Base-by-base conservation (phyloP, 371 early-diverging fungal genomes). In the Mucor indicus region DNA sequence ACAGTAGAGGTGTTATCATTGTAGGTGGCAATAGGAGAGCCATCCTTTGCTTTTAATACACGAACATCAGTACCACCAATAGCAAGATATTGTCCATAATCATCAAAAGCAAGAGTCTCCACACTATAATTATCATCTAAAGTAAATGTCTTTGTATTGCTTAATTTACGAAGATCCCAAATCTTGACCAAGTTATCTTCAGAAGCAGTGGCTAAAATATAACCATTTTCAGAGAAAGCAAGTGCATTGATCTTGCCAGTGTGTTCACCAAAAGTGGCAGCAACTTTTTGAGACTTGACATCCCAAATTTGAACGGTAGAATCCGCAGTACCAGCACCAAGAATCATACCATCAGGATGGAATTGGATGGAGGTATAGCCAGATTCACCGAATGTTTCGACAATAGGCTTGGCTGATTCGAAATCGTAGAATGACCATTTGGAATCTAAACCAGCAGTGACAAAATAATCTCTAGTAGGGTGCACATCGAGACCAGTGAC, bases 311-410 rank as follows among this genome's bases (percentile, higher is more conserved):
- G 82, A 23, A 93, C 81, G 29, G 65, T 60, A n/a, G 85, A 77
- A 44, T 91, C 86, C 27, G 62, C 45, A 0, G 89, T 86, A 48
- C 92, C 95, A n/a, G 88, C 81, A 24, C 83, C 95, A 29, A 93
- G 60, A 48, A 95, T 77, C 53, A 87, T 72, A 61, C 95, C 96
- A 64, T 96, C 96, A 9, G 96, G 96, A 71, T 96, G 95, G 82
- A 93, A 90, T 13, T 82, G 63, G 35, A 84, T 77, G n/a, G 81
- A 60, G 4, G 87, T 76, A 62, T 85, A 90, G 20, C 50, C 68
- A 49, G 49, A 43, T 30, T 67, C 43, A 6, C 52, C 68, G 55
- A 64, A 80, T 15, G 36, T 47, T 9, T 74, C 81, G 22, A 78
- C 57, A 47, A 91, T 55, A 0, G 81, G 72, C 22, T 77, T 72